Evolutionary conservation across 2,329 filamentous ascomycete species (phyloP).

Genomic region (Trichoderma sp.): DNA sequence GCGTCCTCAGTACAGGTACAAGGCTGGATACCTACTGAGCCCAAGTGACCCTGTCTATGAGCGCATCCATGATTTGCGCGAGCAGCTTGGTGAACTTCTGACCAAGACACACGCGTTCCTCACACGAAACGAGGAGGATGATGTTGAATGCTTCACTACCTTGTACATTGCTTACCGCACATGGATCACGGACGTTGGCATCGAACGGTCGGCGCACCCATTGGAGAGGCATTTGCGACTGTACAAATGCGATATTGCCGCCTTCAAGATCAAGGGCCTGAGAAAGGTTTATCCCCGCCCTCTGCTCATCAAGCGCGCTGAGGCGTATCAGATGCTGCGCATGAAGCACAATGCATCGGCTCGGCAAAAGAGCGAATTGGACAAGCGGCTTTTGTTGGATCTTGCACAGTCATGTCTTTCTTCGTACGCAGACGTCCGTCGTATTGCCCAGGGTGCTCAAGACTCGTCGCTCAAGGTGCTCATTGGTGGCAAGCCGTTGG

Average conservation of each 20-base stretch:
- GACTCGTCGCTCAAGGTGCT: slow-evolving; percentile 92
- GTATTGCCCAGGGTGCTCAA: slow-evolving; percentile 85
- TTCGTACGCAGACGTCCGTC: slow-evolving; percentile 90
- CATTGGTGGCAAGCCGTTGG: slow-evolving; percentile 80
- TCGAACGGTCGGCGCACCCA: slow-evolving; percentile 91
- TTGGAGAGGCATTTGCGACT: slow-evolving; percentile 83
- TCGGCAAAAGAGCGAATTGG: slow-evolving; percentile 83
- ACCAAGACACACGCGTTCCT: slow-evolving; percentile 85
- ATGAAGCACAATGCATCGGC: slow-evolving; percentile 89
- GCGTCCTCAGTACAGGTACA: slow-evolving; percentile 82
- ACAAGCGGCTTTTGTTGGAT: slow-evolving; percentile 80
- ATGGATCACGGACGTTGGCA: slow-evolving; percentile 97
- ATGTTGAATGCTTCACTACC: slow-evolving; percentile 91
- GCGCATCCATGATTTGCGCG: slow-evolving; percentile 76
- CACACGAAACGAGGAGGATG: slow-evolving; percentile 81
- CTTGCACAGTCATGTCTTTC: slow-evolving; percentile 88
- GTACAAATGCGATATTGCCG: slow-evolving; percentile 80
- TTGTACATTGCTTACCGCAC: slow-evolving; percentile 89
- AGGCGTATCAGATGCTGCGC: slow-evolving; percentile 92
- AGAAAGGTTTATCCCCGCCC: slow-evolving; percentile 91
- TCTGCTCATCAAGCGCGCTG: slow-evolving; percentile 85
- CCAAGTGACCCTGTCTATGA: slow-evolving; percentile 58
- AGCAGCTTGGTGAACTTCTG: slow-evolving; percentile 74
- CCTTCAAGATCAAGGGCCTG: slow-evolving; percentile 91
- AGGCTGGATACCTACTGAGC: slow-evolving; percentile 78